Evolutionary conservation across 2,329 filamentous ascomycete genomes (phyloP), one percentile per base, ranked within the genome.

Genomic region (Eurotiales sp.): DNA sequence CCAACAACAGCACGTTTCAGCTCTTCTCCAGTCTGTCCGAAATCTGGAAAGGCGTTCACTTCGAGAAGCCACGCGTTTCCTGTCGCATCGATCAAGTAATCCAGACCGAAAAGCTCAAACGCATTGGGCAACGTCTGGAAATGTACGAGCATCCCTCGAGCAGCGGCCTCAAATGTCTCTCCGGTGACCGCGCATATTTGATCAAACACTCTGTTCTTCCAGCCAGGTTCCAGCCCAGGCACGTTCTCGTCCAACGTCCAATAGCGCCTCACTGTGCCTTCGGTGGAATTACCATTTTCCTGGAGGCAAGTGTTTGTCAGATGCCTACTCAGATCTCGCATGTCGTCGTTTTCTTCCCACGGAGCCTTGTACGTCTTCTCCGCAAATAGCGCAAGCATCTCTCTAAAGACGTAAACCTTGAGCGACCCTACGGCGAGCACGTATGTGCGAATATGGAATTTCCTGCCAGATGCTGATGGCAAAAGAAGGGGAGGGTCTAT

Each of bases 231-330:
- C 32, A 63, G 60, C 10, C 21, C 65, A 56, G 67, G 39, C 58
- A 69, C 57, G 34, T 66, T 57, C 45, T 63, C 65, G 0, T 80
- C 76, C 0, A 96, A 72, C 4, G 79, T 74, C 84, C 87, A 93
- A 75, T 96, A 95, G 0, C 81, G 74, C 7, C 79, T 78, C 8
- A 96, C 90, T 12, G 81, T 83, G 46, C 83, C 84, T 56, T 83
- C 80, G 54, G 81, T 73, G 19, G 65, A 55, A 46, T 66, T 70
- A n/a, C 66, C 70, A 17, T 72, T 75, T 49, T 80, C 79, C 67
- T 97, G 93, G 1, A 96, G 82, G 67, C 93, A 99, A 2, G 93
- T 97, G 68, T 99, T 99, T 40, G 93, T 99, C 3, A 99, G 79
- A 65, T 96, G 93, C 0, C 84, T 79, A 45, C 83, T 82, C 5